Conservation (phyloP, 352 stramenopile species). For the Globisporangium carolinianum region DNA sequence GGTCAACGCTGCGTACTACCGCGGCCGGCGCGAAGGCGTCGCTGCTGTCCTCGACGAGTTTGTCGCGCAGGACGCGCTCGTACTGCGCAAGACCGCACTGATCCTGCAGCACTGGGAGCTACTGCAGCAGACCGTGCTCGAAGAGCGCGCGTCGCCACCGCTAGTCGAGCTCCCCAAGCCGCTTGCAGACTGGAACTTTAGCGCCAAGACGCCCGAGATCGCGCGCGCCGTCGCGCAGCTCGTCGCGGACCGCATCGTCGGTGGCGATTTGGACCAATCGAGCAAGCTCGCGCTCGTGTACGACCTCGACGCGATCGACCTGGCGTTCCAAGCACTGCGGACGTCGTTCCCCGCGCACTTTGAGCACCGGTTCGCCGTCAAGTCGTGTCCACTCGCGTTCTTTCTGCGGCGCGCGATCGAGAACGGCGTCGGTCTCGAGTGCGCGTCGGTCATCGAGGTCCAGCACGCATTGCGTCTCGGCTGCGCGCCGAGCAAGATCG, state of each 20-base stretch:
- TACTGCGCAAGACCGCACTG: constrained; percentile 64
- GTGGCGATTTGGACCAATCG: constrained; percentile 18
- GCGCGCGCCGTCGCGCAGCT: constrained; percentile 53
- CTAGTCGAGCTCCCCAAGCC: constrained; percentile 39
- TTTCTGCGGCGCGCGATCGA: constrained; percentile 76
- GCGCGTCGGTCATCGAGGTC: constrained; percentile 79
- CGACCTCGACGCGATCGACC: constrained; percentile 81
- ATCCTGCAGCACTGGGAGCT: constrained; percentile 64
- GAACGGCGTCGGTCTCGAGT: constrained; percentile 73
- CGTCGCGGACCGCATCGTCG: constrained; percentile 36
- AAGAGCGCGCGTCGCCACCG: constrained; percentile 28
- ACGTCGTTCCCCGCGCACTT: constrained; percentile 83
- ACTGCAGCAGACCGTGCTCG: constrained; percentile 55
- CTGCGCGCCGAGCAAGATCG: constrained; percentile 67
- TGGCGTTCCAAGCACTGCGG: constrained; percentile 70
- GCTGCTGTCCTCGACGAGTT: constrained; percentile 29
- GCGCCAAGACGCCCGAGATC: constrained; percentile 61
- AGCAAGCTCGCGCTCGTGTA: constrained; percentile 74
- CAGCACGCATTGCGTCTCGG: constrained; percentile 69
- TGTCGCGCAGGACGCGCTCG: constrained; percentile 40
- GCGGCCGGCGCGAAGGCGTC: constrained; percentile 25
- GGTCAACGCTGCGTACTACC: constrained; percentile 62
- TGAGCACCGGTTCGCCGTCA: constrained; percentile 86
- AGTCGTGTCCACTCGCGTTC: constrained; percentile 85
- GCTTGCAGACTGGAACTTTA: constrained; percentile 69